Percentiles rank a stretch among this genome's conserved stretches.
Evolutionary conservation across 1,284 basidiomycete species (phyloP).

Genomic region (Pseudozyma tsukubaensis): DNA sequence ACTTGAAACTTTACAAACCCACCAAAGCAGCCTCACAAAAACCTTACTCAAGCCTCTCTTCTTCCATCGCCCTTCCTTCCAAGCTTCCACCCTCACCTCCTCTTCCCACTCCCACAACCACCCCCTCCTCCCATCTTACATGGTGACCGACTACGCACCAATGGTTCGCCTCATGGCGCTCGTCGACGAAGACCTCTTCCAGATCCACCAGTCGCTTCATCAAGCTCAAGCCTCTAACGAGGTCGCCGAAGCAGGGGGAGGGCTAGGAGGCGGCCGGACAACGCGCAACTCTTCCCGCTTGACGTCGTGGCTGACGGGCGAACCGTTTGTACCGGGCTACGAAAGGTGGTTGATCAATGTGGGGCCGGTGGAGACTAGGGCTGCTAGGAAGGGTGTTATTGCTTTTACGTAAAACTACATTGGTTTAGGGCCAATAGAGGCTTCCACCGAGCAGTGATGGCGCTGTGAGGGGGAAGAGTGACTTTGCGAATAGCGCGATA

Average conservation of each 20-base stretch:
- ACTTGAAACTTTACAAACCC: too few relatives aligned
- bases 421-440: slow-evolving; percentile 45
- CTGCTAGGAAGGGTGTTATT: slow-evolving; percentile 13
- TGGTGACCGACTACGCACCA: slow-evolving; percentile 76
- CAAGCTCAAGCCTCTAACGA: slow-evolving; percentile 8
- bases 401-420: slow-evolving; percentile 6
- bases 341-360: slow-evolving; percentile 20
- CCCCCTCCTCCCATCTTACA: slow-evolving; percentile 71
- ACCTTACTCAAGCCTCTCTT: not conserved
- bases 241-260: not conserved
- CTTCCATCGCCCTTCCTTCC: not conserved
- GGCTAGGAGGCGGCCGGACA: slow-evolving; percentile 10
- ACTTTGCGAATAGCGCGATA: slow-evolving; percentile 71
- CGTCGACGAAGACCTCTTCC: slow-evolving; percentile 74
- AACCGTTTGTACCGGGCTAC: slow-evolving; percentile 4
- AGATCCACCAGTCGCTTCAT: slow-evolving; percentile 14
- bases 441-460: slow-evolving; percentile 31
- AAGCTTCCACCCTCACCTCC: slow-evolving; percentile 70
- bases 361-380: slow-evolving; percentile 6
- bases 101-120: slow-evolving; percentile 72
- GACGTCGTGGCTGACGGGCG: slow-evolving; percentile 8
- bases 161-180: slow-evolving; percentile 77
- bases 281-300: slow-evolving; percentile 26
- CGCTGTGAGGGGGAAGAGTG: slow-evolving; percentile 40
- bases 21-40: too few relatives aligned